Evolutionary conservation across 495 filamentous ascomycete genomes (phyloP).

Genomic region (Aspergillus saccharolyticus): DNA sequence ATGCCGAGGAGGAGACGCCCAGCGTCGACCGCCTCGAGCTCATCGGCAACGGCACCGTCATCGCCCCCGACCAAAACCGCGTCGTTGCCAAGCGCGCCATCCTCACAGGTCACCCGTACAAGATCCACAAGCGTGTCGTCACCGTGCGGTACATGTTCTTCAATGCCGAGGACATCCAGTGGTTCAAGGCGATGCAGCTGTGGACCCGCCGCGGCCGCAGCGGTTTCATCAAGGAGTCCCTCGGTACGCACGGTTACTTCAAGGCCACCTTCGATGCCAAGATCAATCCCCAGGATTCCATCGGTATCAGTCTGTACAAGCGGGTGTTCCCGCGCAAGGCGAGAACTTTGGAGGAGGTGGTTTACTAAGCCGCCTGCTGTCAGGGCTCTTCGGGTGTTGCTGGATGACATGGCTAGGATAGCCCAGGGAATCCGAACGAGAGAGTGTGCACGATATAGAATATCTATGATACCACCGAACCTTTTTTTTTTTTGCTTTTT

Average conservation of each 20-base stretch:
- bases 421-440: not conserved
- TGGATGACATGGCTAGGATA: conserved; percentile 12
- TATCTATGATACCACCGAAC: conserved; percentile 5
- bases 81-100: conserved; percentile 93
- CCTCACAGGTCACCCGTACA: conserved; percentile 91
- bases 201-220: conserved; percentile 88
- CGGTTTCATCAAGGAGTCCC: conserved; percentile 85
- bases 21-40: conserved; percentile 52
- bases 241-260: conserved; percentile 98
- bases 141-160: conserved; percentile 99
- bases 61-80: conserved; percentile 70
- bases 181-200: conserved; percentile 93
- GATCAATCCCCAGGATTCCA: conserved; percentile 89
- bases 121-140: conserved; percentile 95
- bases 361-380: conserved; percentile 11
- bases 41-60: conserved; percentile 78
- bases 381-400: not conserved
- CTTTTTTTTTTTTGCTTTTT: not conserved
- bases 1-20: conserved; percentile 28
- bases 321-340: conserved; percentile 78
- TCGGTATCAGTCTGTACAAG: conserved; percentile 93
- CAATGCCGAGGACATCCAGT: conserved; percentile 86
- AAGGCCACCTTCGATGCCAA: conserved; percentile 96
- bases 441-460: not conserved
- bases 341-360: conserved; percentile 43